These are phyloP conservation scores for Chytriomyces sp. DNA, from an alignment of 192 early-diverging fungal genomes.

Conservation along the genomic window DNA sequence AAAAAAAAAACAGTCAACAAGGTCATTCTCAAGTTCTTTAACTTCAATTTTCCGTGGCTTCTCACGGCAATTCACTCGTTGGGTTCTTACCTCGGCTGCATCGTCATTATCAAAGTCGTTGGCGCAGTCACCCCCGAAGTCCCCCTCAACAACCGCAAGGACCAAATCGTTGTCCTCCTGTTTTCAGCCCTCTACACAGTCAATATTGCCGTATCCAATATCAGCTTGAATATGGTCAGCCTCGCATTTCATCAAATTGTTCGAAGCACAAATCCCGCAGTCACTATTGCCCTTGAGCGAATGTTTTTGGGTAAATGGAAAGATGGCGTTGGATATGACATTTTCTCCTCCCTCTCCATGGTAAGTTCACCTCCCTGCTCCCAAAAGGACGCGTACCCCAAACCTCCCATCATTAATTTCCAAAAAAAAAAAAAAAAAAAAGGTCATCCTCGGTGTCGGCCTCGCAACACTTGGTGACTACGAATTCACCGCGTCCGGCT, in stretches of 20 bases:
- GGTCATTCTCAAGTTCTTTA: constrained; percentile 73
- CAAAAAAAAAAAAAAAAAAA: constrained; percentile 5
- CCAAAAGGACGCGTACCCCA: not conserved
- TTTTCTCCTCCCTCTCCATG: constrained; percentile 65
- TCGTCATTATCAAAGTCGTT: constrained; percentile 30
- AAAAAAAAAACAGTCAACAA: constrained; percentile 78
- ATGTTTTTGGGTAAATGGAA: constrained; percentile 64
- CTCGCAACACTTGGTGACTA: constrained; percentile 87
- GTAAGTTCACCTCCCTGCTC: constrained; percentile 30
- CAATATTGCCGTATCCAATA: constrained; percentile 84
- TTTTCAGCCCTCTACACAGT: constrained; percentile 88
- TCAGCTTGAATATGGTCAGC: constrained; percentile 76
- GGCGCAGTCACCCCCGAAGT: constrained; percentile 9
- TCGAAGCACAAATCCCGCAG: constrained; percentile 79
- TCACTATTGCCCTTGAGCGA: constrained; percentile 73
- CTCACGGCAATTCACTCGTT: constrained; percentile 84
- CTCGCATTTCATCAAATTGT: constrained; percentile 80
- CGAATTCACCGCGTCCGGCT: constrained; percentile 71
- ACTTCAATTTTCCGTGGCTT: constrained; percentile 84
- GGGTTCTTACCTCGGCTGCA: constrained; percentile 71
- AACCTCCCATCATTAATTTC: not conserved
- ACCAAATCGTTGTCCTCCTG: constrained; percentile 69
- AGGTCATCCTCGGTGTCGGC: constrained; percentile 76
- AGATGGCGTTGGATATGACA: constrained; percentile 38
- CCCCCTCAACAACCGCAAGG: constrained; percentile 27